A percentile compares a stretch with the other conserved stretches of the same genome.
Evolutionary conservation across 2,329 filamentous ascomycete species (phyloP).

Genomic region (Cordyceps cicadae): DNA sequence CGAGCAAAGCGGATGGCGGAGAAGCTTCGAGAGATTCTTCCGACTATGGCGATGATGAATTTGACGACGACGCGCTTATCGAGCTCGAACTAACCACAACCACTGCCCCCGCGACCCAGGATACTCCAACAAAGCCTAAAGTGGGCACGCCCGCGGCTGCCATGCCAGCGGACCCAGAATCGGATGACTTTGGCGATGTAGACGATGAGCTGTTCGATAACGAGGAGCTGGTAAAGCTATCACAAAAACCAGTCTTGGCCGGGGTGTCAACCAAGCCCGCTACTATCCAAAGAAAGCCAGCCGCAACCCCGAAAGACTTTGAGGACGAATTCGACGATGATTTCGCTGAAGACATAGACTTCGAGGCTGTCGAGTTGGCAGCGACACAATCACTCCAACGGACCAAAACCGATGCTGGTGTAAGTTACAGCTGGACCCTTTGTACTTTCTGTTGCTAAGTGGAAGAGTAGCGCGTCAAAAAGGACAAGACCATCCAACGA

Average conservation of each 20-base stretch:
- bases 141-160: constrained; percentile 12
- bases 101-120: constrained; percentile 18
- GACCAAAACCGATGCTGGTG: constrained; percentile 22
- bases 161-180: constrained; percentile 18
- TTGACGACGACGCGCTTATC: constrained; percentile 53
- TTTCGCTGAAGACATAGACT: constrained; percentile 67
- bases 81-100: constrained; percentile 40
- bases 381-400: constrained; percentile 57
- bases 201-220: constrained; percentile 53
- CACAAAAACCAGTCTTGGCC: constrained; percentile 3
- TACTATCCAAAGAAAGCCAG: not conserved
- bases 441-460: constrained; percentile 49
- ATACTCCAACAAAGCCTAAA: constrained; percentile 9
- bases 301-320: not conserved
- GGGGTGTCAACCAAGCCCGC: constrained; percentile 7
- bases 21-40: constrained; percentile 23
- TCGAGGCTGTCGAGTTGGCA: constrained; percentile 65
- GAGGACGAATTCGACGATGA: constrained; percentile 30
- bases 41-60: constrained; percentile 48
- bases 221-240: constrained; percentile 23
- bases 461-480: constrained; percentile 55
- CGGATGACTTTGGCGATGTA: constrained; percentile 58
- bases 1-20: not conserved
- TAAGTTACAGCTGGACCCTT: constrained; percentile 24
- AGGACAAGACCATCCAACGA: constrained; percentile 70